Conservation (phyloP, 805 yeast species). For the Vanderwaltozyma verrucispora region DNA sequence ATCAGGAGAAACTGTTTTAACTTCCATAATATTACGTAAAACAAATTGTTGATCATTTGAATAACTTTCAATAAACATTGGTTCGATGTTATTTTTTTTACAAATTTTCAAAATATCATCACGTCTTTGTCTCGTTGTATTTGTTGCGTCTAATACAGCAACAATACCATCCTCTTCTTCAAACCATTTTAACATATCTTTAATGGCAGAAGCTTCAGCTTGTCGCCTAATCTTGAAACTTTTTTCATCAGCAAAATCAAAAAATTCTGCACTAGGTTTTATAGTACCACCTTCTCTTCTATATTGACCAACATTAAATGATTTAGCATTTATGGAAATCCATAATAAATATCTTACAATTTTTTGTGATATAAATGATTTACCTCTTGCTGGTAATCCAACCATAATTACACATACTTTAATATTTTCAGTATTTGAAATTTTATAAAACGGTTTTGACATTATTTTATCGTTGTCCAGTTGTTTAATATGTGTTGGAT, state of each 20-base stretch:
- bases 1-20: slow-evolving; percentile 80
- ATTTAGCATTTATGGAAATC: slow-evolving; percentile 78
- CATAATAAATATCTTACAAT: slow-evolving; percentile 86
- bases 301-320: slow-evolving; percentile 83
- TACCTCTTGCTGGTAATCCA: slow-evolving; percentile 86
- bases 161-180: slow-evolving; percentile 71
- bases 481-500: too few species aligned
- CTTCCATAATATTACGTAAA: slow-evolving; percentile 71
- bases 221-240: slow-evolving; percentile 53
- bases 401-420: slow-evolving; percentile 84
- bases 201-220: slow-evolving; percentile 63
- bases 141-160: slow-evolving; percentile 90
- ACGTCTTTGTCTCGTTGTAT: slow-evolving; percentile 69
- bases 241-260: slow-evolving; percentile 54
- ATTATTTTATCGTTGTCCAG: too few species aligned
- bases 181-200: slow-evolving; percentile 84
- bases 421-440: slow-evolving; percentile 41
- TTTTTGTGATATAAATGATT: slow-evolving; percentile 88
- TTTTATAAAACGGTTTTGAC: slow-evolving; percentile 5
- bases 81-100: slow-evolving; percentile 61
- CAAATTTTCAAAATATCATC: slow-evolving; percentile 50
- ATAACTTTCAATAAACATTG: slow-evolving; percentile 87
- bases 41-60: slow-evolving; percentile 77
- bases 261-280: slow-evolving; percentile 59
- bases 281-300: slow-evolving; percentile 51